Base-by-base conservation (phyloP, 768 basidiomycete genomes). In the Leccinum ochraceum region DNA sequence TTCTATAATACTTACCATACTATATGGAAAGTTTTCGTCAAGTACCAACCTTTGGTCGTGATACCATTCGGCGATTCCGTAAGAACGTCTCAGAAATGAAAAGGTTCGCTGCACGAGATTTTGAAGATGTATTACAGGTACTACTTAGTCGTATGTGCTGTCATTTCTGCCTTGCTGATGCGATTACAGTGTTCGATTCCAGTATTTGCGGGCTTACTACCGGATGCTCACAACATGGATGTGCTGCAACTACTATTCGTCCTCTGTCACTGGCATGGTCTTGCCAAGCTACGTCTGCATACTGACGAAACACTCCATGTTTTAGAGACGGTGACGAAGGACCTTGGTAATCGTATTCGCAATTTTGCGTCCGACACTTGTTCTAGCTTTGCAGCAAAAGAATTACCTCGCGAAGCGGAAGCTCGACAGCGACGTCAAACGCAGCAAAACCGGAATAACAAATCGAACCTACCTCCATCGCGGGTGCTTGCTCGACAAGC, bases 21-120 rank as follows among this genome's bases (percentile, higher is more conserved):
- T 30, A 6, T 16, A 37, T 37, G 4, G 14, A 44, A 52, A 58
- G 57, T 16, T 58, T 30, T 42, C n/a, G 20, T 7, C 37, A 37
- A 37, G 37, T 37, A 16, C 13, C 37, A 6, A 37, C 37, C 16
- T 37, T 37, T 13, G 50, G 57, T 14, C 28, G 6, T 16, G 28
- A 42, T 9, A 58, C 57, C 3, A 58, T 58, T 17, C 14, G 37
- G 1, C 13, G 20, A 16, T 58, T 57, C 16, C 48, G 14, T 3
- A 57, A 39, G 36, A 58, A 58, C 10, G 50, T 58, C 4, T 52
- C 50, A 1, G 57, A 58, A n/a, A 30, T 58, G 50, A 58, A 58
- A 14, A 58, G 10, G 8, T 42, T 58, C 1, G 36, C 57, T 4
- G 37, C 37, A 17, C 5, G n/a, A 6, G 50, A 58, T 42, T 58